Base-by-base conservation (phyloP, 2,329 filamentous ascomycete genomes). In the Ceratocystis ficicola region DNA sequence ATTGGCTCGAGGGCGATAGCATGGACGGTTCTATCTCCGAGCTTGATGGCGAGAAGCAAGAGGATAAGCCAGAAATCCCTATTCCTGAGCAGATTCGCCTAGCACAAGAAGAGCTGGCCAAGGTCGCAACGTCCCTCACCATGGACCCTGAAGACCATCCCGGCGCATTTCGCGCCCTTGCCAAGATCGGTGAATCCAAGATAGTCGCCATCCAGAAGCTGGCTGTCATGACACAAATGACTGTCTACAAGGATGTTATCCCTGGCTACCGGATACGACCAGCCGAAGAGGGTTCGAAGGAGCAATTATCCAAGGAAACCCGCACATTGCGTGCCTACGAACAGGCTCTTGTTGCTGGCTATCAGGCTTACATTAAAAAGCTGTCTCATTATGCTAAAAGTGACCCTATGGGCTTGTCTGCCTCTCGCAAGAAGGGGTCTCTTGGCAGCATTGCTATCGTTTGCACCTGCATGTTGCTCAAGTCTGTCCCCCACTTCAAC, bases 181-280 rank as follows among this genome's bases (percentile, higher is more conserved):
- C 86, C 41, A 83, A 88, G 71, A 83, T 95, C 70, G 86, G 87
- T 22, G 80, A 86, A 65, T 87, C 87, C 6, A 79, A 80, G 15
- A 85, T 92, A 69, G 75, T 83, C 15, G 86, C 87, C 1, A 86
- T 99, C 64, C 87, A 89, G 77, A 96, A 95, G 75, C 81, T 99
- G 68, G 86, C 89, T 5, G 78, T 99, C 69, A 89, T 87, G 61
- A 90, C 94, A 25, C 92, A 96, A 75, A 82, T 94, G 73, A 84
- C 92, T 0, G 85, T 97, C 12, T 99, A 93, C 80, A 96, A 93
- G 74, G 94, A 97, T 75, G 83, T 96, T 60, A 97, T 99, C 67
- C 94, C 94, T 0, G 94, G 94, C 25, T 99, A 99, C 74, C 83
- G 94, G 68, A 97, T 99, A 78, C 86, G 94, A 20, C 88, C 90